Percentiles rank a stretch among this genome's conserved stretches.
Conservation (phyloP, 2,329 filamentous ascomycete species). For the Chaetomiaceae sp. region DNA sequence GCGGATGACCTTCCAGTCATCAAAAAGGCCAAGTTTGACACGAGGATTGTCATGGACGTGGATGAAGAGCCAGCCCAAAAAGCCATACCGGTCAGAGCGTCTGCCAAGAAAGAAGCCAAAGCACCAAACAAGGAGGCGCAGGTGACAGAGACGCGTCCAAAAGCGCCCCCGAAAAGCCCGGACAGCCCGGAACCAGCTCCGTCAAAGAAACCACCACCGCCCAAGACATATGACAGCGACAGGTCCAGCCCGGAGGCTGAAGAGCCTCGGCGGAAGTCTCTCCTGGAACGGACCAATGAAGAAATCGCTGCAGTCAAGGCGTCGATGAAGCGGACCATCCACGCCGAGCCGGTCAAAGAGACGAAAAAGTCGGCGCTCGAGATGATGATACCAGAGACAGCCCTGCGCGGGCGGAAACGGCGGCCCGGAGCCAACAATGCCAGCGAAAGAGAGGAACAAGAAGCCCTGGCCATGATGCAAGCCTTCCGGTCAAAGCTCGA, state of each 20-base stretch:
- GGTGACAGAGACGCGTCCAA: slow-evolving; percentile 2
- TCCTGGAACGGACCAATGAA: slow-evolving; percentile 68
- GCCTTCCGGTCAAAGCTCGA: slow-evolving; percentile 78
- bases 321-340: slow-evolving; percentile 67
- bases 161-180: slow-evolving; percentile 6
- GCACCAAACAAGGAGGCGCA: slow-evolving; percentile 7
- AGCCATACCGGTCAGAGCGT: slow-evolving; percentile 28
- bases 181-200: slow-evolving; percentile 12
- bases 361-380: slow-evolving; percentile 66
- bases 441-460: slow-evolving; percentile 54
- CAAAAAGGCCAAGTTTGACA: slow-evolving; percentile 77
- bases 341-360: slow-evolving; percentile 47
- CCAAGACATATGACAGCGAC: slow-evolving; percentile 14
- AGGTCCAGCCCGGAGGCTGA: slow-evolving; percentile 21
- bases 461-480: slow-evolving; percentile 66
- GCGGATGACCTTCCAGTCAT: slow-evolving; percentile 52
- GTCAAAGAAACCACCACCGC: slow-evolving; percentile 14
- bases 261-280: slow-evolving; percentile 40
- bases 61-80: slow-evolving; percentile 39
- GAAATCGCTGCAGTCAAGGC: slow-evolving; percentile 77
- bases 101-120: slow-evolving; percentile 27
- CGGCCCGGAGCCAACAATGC: slow-evolving; percentile 52
- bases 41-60: slow-evolving; percentile 62
- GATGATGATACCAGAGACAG: slow-evolving; percentile 68
- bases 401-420: slow-evolving; percentile 66